Evolutionary conservation across 2,329 filamentous ascomycete species (phyloP).

Genomic region (Fusarium sublunatum): DNA sequence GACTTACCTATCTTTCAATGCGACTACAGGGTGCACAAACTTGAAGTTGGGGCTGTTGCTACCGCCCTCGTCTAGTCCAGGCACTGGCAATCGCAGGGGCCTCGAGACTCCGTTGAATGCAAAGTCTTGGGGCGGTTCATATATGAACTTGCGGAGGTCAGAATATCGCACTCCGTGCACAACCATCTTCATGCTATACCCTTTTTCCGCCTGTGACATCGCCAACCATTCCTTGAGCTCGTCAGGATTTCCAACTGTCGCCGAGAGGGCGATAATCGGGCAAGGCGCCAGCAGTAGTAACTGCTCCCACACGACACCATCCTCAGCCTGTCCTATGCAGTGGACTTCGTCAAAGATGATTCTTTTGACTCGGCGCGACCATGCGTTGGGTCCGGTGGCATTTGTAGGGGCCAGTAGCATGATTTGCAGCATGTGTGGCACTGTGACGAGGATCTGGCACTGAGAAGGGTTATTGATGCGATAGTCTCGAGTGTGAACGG

Average conservation of each 20-base stretch:
- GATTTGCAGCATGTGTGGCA: constrained; percentile 82
- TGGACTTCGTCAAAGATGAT: constrained; percentile 89
- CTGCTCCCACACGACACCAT: constrained; percentile 83
- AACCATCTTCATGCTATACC: constrained; percentile 74
- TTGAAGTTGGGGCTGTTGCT: constrained; percentile 62
- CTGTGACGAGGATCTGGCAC: constrained; percentile 81
- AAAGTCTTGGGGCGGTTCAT: constrained; percentile 61
- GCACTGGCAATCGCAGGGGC: constrained; percentile 55
- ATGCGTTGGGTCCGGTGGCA: constrained; percentile 64
- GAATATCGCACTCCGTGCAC: constrained; percentile 77
- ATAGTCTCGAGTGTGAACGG: constrained; percentile 80
- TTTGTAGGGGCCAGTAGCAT: constrained; percentile 77
- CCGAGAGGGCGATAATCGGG: constrained; percentile 82
- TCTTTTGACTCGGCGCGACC: constrained; percentile 74
- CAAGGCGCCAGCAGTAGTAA: constrained; percentile 78
- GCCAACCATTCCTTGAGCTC: constrained; percentile 77
- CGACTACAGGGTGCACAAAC: constrained; percentile 74
- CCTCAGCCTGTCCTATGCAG: constrained; percentile 80
- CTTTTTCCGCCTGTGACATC: constrained; percentile 71
- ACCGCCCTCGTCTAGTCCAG: constrained; percentile 57
- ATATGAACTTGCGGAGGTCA: constrained; percentile 80
- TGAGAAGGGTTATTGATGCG: constrained; percentile 77
- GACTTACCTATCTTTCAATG: constrained; percentile 65
- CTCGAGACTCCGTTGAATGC: constrained; percentile 64
- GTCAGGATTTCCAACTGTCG: constrained; percentile 79